phyloP scores from a whole-genome alignment of 352 stramenopile genomes.

The Phytopythium boreale region DNA sequence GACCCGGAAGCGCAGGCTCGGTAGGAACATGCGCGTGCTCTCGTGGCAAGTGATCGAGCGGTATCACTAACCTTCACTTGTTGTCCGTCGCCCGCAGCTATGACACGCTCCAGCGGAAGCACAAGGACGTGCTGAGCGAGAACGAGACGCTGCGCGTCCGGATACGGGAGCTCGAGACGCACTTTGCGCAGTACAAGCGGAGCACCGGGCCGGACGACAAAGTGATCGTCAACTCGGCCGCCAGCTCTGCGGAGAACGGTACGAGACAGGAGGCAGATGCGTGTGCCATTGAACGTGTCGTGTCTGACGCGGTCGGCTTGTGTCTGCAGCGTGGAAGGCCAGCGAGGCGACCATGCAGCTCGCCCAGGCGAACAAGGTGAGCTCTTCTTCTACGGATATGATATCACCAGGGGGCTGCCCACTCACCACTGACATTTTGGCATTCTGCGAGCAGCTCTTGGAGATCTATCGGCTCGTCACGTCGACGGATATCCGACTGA shows the following conservation, averaged over 20 bases:
- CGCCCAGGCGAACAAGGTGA: slow-evolving; percentile 73
- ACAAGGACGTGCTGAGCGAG: slow-evolving; percentile 26
- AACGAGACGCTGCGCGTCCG: slow-evolving; percentile 34
- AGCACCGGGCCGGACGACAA: slow-evolving; percentile 35
- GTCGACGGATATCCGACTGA: slow-evolving; percentile 73
- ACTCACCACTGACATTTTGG: not conserved
- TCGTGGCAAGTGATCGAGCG: not conserved
- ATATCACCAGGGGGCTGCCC: too few species aligned
- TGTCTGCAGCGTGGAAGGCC: slow-evolving; percentile 27
- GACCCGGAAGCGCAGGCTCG: slow-evolving; percentile 3
- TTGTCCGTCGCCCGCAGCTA: slow-evolving; percentile 7
- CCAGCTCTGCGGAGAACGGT: slow-evolving; percentile 25
- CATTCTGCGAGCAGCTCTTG: slow-evolving; percentile 40
- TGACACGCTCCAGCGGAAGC: slow-evolving; percentile 29
- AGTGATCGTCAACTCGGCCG: slow-evolving; percentile 30
- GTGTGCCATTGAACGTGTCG: not conserved
- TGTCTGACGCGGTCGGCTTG: not conserved
- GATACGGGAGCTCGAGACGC: slow-evolving; percentile 53
- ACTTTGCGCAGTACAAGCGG: slow-evolving; percentile 48
- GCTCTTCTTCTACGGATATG: too few species aligned
- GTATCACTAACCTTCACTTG: not conserved
- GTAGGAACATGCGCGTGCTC: not conserved
- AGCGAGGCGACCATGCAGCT: slow-evolving; percentile 51
- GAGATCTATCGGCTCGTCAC: slow-evolving; percentile 76
- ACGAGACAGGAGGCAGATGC: not conserved